Conservation (phyloP, 352 stramenopile species). For the Globisporangium nagaii region DNA sequence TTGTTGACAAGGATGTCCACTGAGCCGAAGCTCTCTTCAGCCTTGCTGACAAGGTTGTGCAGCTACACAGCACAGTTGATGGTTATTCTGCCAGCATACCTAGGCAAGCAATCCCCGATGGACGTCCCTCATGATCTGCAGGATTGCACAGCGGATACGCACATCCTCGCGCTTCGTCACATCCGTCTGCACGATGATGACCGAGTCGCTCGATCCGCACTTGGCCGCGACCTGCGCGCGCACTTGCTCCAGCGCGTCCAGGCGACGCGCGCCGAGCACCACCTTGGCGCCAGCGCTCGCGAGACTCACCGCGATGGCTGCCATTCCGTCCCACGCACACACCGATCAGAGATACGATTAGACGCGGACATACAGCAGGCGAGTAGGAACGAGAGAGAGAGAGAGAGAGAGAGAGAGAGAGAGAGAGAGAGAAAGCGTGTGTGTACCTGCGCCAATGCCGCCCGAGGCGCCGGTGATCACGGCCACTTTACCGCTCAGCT, state of each 20-base stretch:
- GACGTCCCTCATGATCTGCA: neutral
- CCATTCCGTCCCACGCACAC: neutral
- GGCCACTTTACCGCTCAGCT: slow-evolving; percentile 71
- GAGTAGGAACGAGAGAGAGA: no score
- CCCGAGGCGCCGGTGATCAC: slow-evolving; percentile 86
- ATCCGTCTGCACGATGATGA: slow-evolving; percentile 50
- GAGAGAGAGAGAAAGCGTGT: neutral
- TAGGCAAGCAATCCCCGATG: no score
- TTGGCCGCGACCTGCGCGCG: slow-evolving; percentile 25
- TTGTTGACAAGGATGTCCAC: slow-evolving; percentile 91
- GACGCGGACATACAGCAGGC: no score
- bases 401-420: neutral
- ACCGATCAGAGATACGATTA: neutral
- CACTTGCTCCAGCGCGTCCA: slow-evolving; percentile 51
- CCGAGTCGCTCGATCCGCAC: slow-evolving; percentile 15
- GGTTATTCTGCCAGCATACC: no score
- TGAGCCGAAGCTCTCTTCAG: slow-evolving; percentile 53
- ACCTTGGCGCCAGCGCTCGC: slow-evolving; percentile 73
- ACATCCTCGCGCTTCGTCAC: slow-evolving; percentile 67
- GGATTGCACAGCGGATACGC: neutral
- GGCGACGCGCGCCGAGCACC: slow-evolving; percentile 69
- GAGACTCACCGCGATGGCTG: slow-evolving; percentile 68
- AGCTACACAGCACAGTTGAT: slow-evolving; percentile 21
- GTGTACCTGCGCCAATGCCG: slow-evolving; percentile 72
- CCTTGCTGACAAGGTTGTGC: slow-evolving; percentile 50